Conservation (phyloP, 176 grass and related monocot species). For the Aegilops longissima region DNA sequence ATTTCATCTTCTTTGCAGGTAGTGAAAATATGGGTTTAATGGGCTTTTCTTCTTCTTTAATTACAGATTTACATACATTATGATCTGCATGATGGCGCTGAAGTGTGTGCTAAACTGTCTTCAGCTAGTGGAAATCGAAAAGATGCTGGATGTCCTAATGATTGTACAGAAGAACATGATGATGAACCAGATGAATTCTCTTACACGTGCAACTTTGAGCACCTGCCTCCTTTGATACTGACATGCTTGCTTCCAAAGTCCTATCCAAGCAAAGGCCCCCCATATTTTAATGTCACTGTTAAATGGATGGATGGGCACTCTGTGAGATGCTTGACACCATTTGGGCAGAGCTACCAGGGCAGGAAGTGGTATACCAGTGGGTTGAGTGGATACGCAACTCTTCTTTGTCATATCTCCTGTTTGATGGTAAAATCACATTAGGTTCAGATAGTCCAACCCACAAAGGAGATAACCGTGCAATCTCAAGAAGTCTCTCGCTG, state of each 20-base stretch:
- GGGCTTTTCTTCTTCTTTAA: neutral
- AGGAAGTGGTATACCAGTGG: slow-evolving; percentile 62
- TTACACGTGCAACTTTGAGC: slow-evolving; percentile 41
- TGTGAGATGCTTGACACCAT: slow-evolving; percentile 61
- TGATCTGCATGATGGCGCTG: slow-evolving; percentile 4
- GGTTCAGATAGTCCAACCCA: neutral
- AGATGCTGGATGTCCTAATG: slow-evolving; percentile 1
- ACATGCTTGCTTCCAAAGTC: slow-evolving; percentile 52
- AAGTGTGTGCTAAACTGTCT: slow-evolving; percentile 33
- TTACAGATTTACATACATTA: slow-evolving; percentile 35
- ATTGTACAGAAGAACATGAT: neutral
- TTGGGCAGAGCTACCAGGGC: slow-evolving; percentile 43
- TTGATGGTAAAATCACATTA: slow-evolving; percentile 42
- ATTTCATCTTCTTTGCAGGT: slow-evolving; percentile 5
- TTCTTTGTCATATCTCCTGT: slow-evolving; percentile 41
- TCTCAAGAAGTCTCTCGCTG: slow-evolving; percentile 30
- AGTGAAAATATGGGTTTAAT: neutral
- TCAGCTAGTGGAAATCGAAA: slow-evolving; percentile 3
- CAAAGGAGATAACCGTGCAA: slow-evolving; percentile 28
- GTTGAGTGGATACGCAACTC: slow-evolving; percentile 54
- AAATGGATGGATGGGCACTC: slow-evolving; percentile 56
- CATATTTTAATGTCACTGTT: slow-evolving; percentile 43
- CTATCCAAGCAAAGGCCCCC: slow-evolving; percentile 52
- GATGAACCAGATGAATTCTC: slow-evolving; percentile 38
- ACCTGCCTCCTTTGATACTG: slow-evolving; percentile 49